A percentile compares a stretch with the other conserved stretches of the same genome.
Evolutionary conservation across 208 protist species (phyloP).

Genomic region (Acanthamoeba royreba): DNA sequence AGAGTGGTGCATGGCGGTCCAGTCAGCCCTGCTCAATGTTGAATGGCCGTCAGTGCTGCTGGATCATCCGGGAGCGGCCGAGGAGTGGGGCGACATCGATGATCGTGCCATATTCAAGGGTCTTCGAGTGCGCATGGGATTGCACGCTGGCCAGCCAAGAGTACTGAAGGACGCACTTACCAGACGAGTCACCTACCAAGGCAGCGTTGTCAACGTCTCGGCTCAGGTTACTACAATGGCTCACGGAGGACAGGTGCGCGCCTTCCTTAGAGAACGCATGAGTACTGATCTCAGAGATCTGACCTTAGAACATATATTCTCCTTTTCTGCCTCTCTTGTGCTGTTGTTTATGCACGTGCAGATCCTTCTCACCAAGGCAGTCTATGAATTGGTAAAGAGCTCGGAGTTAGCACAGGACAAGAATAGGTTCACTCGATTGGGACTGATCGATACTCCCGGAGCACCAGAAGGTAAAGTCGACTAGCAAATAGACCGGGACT

Average conservation of each 20-base stretch:
- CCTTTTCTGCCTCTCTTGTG: not conserved
- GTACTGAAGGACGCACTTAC: not conserved
- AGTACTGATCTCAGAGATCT: not conserved
- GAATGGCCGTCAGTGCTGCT: not conserved
- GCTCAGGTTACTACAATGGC: not conserved
- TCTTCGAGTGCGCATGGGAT: not conserved
- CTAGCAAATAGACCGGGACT: no score
- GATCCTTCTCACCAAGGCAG: not conserved
- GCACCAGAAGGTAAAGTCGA: not conserved
- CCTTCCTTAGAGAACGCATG: not conserved
- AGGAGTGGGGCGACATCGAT: slow-evolving; percentile 11
- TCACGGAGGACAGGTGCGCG: not conserved
- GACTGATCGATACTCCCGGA: not conserved
- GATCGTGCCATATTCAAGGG: not conserved
- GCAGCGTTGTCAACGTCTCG: not conserved
- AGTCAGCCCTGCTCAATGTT: not conserved
- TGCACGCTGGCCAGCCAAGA: not conserved
- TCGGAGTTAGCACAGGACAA: not conserved
- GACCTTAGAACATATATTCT: not conserved
- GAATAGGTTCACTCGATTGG: not conserved
- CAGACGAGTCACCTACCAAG: not conserved
- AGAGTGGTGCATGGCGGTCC: not conserved
- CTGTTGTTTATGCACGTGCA: not conserved
- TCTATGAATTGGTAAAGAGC: not conserved
- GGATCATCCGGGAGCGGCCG: not conserved